Percentiles rank a stretch among this genome's conserved stretches.
Evolutionary conservation across 2,329 filamentous ascomycete genomes (phyloP).

Genomic region (Trichoderma endophyticum): DNA sequence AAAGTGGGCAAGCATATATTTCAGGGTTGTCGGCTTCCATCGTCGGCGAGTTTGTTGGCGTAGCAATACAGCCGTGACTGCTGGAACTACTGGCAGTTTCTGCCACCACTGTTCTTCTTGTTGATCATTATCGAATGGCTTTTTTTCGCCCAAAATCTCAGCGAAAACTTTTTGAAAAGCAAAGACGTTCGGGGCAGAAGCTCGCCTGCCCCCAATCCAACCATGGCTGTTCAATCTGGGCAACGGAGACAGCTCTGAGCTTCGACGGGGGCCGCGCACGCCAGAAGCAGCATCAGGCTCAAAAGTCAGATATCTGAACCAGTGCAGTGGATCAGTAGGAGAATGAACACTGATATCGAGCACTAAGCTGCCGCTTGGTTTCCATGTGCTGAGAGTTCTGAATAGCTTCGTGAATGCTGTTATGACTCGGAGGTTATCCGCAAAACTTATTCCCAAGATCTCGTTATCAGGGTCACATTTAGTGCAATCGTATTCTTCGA

Average conservation of each 20-base stretch:
- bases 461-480: conserved; percentile 13
- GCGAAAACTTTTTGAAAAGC: not conserved
- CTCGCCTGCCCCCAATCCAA: not conserved
- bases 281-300: not conserved
- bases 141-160: not conserved
- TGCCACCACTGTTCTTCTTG: not conserved
- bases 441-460: not conserved
- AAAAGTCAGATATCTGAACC: conserved; percentile 28
- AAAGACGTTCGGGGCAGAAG: not conserved
- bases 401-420: conserved; percentile 25
- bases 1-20: conserved; percentile 30
- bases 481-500: conserved; percentile 15
- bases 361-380: conserved; percentile 26
- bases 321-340: conserved; percentile 31
- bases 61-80: conserved; percentile 32
- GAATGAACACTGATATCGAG: conserved; percentile 36
- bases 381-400: conserved; percentile 31
- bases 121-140: conserved; percentile 16
- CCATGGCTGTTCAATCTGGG: not conserved
- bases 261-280: not conserved
- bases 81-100: conserved; percentile 27
- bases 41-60: conserved; percentile 34
- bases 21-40: conserved; percentile 28
- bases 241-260: not conserved
- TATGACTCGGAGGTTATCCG: conserved; percentile 19